Base-by-base conservation (phyloP, 371 early-diverging fungal species). In the Actinomortierella ambigua region DNA sequence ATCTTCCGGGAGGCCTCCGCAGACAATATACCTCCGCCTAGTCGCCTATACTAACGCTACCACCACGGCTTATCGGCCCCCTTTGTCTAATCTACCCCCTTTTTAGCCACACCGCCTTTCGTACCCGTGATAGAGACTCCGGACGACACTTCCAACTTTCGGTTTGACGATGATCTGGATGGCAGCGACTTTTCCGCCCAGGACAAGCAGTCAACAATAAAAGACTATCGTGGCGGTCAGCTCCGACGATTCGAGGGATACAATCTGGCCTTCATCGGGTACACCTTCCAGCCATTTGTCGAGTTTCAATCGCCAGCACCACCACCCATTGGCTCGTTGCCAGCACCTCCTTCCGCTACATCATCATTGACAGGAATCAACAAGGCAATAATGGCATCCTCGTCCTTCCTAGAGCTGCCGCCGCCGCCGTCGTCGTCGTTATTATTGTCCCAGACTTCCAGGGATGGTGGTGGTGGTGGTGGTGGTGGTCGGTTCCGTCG, bases 81-180 rank as follows among this genome's bases (percentile, higher is more conserved):
- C 9, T 18, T 43, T 24, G 34, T 23, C n/a, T 40, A 34, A 57
- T 51, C 3, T 14, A 9, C 40, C 28, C 20, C 23, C 48, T 42
- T 50, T 24, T 0, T 58, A 87, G 87, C 58, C 2, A 81, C 63
- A 22, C 93, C 96, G 13, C 95, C 96, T 1, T 96, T 96, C 79
- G 77, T 91, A 11, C 96, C 96, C 9, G 79, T 87, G 6, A 83
- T 94, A 24, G 82, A 82, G 50, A 86, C 94, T 5, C 89, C 92
- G 11, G 91, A 90, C 44, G 96, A 96, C 63, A 93, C 94, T 0
- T 87, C 91, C 26, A 93, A 94, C 64, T 96, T 96, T 77, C 85
- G 89, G 34, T 85, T 87, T 34, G 84, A 85, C 18, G 91, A 92
- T 47, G 85, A 84, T 14, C 80, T 86, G 43, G 86, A 85, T 65